These are phyloP conservation scores for Bolboschoenus planiculmis DNA, from an alignment of 176 grass and related monocot species.

Conservation along the genomic window DNA sequence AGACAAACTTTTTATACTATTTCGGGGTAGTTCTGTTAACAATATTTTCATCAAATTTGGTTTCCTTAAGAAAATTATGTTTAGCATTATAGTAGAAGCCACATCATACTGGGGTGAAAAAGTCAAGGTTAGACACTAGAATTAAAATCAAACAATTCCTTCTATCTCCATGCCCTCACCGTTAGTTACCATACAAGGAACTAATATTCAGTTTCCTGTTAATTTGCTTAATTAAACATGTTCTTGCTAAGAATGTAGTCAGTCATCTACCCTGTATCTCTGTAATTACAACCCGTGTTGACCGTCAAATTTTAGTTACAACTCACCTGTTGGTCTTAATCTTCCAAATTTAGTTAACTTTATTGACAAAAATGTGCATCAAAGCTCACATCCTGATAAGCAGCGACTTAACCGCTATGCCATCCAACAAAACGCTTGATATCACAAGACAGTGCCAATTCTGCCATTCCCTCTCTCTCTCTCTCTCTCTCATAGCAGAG, in stretches of 20 bases:
- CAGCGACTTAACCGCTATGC: constrained; percentile 8
- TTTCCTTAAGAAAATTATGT: neutral
- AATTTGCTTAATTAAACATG: neutral
- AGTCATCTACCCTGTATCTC: neutral
- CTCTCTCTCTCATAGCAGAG: constrained; percentile 1
- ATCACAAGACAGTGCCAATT: neutral
- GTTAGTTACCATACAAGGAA: neutral
- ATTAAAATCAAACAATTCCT: neutral
- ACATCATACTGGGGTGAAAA: neutral
- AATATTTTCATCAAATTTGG: neutral
- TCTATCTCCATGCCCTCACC: neutral
- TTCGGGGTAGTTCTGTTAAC: neutral
- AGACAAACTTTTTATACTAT: neutral
- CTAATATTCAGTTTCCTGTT: neutral
- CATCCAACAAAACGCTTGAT: neutral
- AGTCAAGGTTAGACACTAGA: neutral
- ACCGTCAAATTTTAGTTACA: neutral
- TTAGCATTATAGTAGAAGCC: neutral
- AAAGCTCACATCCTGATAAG: constrained; percentile 3
- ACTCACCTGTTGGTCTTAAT: neutral
- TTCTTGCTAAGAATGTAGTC: constrained; percentile 6
- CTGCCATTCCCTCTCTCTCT: neutral
- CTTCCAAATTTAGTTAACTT: constrained; percentile 23
- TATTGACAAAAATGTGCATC: neutral
- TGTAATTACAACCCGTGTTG: neutral